phyloP scores from a whole-genome alignment of 1,139 yeast species.

The Pichia sp. region DNA sequence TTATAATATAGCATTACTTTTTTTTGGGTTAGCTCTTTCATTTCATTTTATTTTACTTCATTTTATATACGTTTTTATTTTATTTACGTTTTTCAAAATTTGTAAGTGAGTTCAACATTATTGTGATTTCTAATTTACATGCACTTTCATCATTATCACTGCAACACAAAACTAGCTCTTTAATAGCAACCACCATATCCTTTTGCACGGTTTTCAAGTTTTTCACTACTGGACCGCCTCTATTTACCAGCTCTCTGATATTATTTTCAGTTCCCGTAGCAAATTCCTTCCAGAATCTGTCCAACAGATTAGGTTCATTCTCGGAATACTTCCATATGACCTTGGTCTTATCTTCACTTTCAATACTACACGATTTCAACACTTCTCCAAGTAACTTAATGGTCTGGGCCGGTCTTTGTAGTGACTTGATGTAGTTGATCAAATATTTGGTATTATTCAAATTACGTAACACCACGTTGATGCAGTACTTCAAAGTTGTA shows the following conservation, averaged over 20 bases:
- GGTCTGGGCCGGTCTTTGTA: too few species aligned
- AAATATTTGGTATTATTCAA: conserved; percentile 10
- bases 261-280: conserved; percentile 48
- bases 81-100: conserved; percentile 6
- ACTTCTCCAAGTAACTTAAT: too few species aligned
- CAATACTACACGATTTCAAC: too few species aligned
- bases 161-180: conserved; percentile 11
- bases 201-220: conserved; percentile 39
- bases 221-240: conserved; percentile 79
- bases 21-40: neutral
- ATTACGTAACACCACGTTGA: conserved; percentile 6
- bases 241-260: conserved; percentile 53
- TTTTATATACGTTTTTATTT: neutral
- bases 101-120: conserved; percentile 34
- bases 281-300: conserved; percentile 42
- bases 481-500: conserved; percentile 5
- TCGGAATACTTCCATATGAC: too few species aligned
- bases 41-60: neutral
- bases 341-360: too few species aligned
- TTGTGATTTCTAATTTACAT: conserved; percentile 28
- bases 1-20: too few species aligned
- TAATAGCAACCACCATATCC: conserved; percentile 24
- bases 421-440: conserved; percentile 5
- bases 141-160: too few species aligned
- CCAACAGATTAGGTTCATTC: conserved; percentile 10